These are phyloP conservation scores for Cordyceps cicadae DNA, from an alignment of 2,329 filamentous ascomycete genomes.

Conservation along the genomic window DNA sequence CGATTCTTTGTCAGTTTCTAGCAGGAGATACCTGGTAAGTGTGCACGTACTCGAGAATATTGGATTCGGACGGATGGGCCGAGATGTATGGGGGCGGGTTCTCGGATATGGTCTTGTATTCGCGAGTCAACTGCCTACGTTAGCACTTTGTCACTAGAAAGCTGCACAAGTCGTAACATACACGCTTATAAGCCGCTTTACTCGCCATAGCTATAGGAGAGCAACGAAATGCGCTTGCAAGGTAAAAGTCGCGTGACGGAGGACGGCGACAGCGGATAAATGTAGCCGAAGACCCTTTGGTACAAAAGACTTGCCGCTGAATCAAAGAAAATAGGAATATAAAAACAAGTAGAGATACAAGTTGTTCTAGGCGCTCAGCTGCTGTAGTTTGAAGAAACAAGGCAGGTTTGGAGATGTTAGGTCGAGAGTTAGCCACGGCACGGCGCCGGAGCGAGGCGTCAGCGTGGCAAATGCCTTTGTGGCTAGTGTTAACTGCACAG, in stretches of 20 bases:
- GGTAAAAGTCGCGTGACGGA: conserved; percentile 11
- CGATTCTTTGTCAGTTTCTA: background rate
- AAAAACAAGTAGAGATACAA: background rate
- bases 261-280: background rate
- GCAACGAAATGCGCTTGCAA: background rate
- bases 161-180: conserved; percentile 28
- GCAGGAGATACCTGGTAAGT: conserved; percentile 11
- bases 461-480: conserved; percentile 9
- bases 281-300: background rate
- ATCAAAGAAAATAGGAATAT: background rate
- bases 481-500: conserved; percentile 1
- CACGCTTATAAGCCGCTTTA: conserved; percentile 64
- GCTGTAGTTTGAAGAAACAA: background rate
- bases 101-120: conserved; percentile 54
- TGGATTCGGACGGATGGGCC: conserved; percentile 81
- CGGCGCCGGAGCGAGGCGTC: conserved; percentile 4
- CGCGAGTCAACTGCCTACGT: conserved; percentile 45
- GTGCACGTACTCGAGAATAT: conserved; percentile 73
- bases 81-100: conserved; percentile 84
- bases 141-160: conserved; percentile 14
- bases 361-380: background rate
- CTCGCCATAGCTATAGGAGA: conserved; percentile 50
- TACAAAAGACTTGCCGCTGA: background rate
- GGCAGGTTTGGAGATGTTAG: background rate
- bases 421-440: background rate